phyloP scores from a whole-genome alignment of 1,284 basidiomycete genomes.

The Pseudozyma sp. region DNA sequence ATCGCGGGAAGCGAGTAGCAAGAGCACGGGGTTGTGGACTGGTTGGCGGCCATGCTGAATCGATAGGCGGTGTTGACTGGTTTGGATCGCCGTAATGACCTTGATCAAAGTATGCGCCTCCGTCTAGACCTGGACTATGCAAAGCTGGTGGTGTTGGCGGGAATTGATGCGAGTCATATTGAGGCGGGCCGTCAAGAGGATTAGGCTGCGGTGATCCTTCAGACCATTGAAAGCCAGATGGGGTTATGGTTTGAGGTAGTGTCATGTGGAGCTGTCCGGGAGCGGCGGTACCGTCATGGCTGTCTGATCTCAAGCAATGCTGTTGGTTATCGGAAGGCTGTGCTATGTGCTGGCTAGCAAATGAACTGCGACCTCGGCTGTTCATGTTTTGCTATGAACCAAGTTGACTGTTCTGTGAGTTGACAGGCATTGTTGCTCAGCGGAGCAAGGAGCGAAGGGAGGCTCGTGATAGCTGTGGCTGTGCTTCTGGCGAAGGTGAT shows the following conservation, averaged over 20 bases:
- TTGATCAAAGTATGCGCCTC: conserved; percentile 22
- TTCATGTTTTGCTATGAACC: conserved; percentile 15
- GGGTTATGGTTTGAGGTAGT: neutral
- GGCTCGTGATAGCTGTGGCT: neutral
- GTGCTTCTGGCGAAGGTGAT: no score
- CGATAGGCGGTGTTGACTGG: neutral
- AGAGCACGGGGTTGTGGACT: conserved; percentile 13
- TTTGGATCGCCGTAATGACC: neutral
- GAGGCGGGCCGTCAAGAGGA: conserved; percentile 27
- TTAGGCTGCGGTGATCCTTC: neutral
- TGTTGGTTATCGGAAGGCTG: conserved; percentile 6
- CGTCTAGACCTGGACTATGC: neutral
- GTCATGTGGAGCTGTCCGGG: neutral
- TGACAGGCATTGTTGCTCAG: neutral
- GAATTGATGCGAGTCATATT: conserved; percentile 42
- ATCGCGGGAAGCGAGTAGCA: conserved; percentile 47
- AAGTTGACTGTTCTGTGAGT: neutral
- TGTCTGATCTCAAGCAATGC: neutral
- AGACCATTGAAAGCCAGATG: neutral
- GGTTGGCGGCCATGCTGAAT: neutral
- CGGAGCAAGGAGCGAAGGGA: neutral
- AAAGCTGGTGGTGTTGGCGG: conserved; percentile 49
- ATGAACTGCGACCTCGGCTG: neutral
- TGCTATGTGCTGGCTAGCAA: neutral
- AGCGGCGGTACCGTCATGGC: neutral